These are phyloP conservation scores for Trapa bicornis DNA, from an alignment of 345 rosid species.

Conservation along the genomic window DNA sequence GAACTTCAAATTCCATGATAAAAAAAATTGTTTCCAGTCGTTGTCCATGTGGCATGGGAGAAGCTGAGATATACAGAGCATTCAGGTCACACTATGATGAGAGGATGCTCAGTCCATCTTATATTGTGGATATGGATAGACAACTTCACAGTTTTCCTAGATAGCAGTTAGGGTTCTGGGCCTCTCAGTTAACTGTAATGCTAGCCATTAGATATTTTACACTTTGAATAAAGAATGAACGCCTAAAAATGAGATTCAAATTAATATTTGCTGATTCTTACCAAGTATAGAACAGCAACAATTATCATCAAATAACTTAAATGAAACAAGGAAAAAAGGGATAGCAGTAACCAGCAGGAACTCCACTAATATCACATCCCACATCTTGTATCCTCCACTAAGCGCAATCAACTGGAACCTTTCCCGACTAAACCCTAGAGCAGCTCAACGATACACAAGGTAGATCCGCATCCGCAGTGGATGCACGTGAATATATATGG, in stretches of 20 bases:
- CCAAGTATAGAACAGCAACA: neutral
- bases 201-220: too few relatives aligned
- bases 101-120: too few relatives aligned
- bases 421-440: neutral
- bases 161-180: too few relatives aligned
- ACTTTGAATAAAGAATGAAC: too few relatives aligned
- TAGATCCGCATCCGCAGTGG: neutral
- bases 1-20: too few relatives aligned
- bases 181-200: too few relatives aligned
- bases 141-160: too few relatives aligned
- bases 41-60: too few relatives aligned
- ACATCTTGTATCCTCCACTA: neutral
- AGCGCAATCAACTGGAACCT: neutral
- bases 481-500: neutral
- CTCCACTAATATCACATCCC: neutral
- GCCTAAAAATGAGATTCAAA: neutral
- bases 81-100: too few relatives aligned
- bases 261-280: neutral
- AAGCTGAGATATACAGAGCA: too few relatives aligned
- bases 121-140: too few relatives aligned
- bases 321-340: neutral
- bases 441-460: neutral
- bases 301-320: neutral
- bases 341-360: neutral
- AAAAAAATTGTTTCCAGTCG: too few relatives aligned